Evolutionary conservation across 257 asterid species (phyloP), one percentile per base, ranked within the genome.

Genomic region (Solanum ossicruentum): DNA sequence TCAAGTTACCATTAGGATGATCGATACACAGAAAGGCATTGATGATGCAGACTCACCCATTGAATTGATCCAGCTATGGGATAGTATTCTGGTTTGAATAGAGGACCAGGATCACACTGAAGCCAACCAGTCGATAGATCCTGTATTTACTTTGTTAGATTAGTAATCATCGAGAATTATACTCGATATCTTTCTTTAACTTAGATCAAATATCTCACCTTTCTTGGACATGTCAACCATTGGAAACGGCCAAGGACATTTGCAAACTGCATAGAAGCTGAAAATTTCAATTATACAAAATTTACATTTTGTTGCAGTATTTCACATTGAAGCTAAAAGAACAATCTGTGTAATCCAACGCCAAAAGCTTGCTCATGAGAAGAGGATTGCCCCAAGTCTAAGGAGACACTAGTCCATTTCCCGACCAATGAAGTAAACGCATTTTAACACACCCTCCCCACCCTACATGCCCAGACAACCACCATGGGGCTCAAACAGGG

Each of bases 41-140:
- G 1, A 6, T 10, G 61, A 77, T 49, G 82, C 45, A 77, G 69
- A 84, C 90, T 88, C 93, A 93, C 98, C 98, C 98, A 95, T 84
- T 91, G 96, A 84, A 91, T 63, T 96, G 92, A 93, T 71, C 86
- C 91, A 23, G 98, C 93, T 69, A 96, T 70, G 61, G 93, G 7
- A 60, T 60, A 94, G 88, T 90, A 85, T 81, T 94, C 98, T 12
- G 98, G 98, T 90, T 91, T 93, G 78, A 91, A 95, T 87, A 97
- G 88, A 13, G 92, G 90, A 58, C 95, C 99, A 12, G 99, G 98
- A 90, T 97, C 99, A 85, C 99, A 97, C 10, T 91, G 90, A 88
- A 97, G 98, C 99, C 99, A 97, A 66, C 98, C 95, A 60, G 95
- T 92, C n/a, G 99, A 95, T 78, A 97, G 89, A 88, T 97, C 99